These are phyloP conservation scores for Aspergillus jensenii DNA, from an alignment of 2,329 filamentous ascomycete genomes.

Conservation along the genomic window DNA sequence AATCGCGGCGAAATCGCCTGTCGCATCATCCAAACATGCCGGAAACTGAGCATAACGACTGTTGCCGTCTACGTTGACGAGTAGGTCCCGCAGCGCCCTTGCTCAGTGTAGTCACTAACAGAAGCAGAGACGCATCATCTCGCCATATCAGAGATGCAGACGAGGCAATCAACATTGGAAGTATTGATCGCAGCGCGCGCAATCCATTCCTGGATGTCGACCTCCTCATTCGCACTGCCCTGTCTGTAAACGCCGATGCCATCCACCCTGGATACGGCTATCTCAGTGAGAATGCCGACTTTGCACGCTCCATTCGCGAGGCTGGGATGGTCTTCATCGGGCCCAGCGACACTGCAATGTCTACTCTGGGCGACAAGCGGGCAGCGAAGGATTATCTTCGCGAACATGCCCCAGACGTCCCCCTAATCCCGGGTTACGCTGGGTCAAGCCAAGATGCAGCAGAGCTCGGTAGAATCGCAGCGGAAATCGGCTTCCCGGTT, in stretches of 20 bases:
- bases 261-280: slow-evolving; percentile 39
- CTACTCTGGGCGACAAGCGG: slow-evolving; percentile 32
- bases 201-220: slow-evolving; percentile 31
- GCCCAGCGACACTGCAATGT: slow-evolving; percentile 30
- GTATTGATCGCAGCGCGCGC: slow-evolving; percentile 14
- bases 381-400: slow-evolving; percentile 4
- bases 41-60: slow-evolving; percentile 21
- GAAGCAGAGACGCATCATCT: slow-evolving; percentile 27
- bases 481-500: slow-evolving; percentile 36
- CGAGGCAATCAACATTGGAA: slow-evolving; percentile 29
- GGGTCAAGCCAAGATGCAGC: slow-evolving; percentile 23
- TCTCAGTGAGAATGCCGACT: slow-evolving; percentile 35
- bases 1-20: slow-evolving; percentile 30
- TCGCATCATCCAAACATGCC: slow-evolving; percentile 27
- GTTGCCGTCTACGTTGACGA: slow-evolving; percentile 24
- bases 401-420: not conserved
- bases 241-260: slow-evolving; percentile 25
- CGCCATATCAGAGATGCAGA: slow-evolving; percentile 33
- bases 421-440: slow-evolving; percentile 3
- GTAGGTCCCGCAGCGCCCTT: not conserved
- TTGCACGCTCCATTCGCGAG: slow-evolving; percentile 25
- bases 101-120: not conserved
- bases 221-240: slow-evolving; percentile 28
- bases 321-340: slow-evolving; percentile 37
- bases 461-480: slow-evolving; percentile 21